phyloP scores from a whole-genome alignment of 306 rosid genomes.

The Lotus japonicus region DNA sequence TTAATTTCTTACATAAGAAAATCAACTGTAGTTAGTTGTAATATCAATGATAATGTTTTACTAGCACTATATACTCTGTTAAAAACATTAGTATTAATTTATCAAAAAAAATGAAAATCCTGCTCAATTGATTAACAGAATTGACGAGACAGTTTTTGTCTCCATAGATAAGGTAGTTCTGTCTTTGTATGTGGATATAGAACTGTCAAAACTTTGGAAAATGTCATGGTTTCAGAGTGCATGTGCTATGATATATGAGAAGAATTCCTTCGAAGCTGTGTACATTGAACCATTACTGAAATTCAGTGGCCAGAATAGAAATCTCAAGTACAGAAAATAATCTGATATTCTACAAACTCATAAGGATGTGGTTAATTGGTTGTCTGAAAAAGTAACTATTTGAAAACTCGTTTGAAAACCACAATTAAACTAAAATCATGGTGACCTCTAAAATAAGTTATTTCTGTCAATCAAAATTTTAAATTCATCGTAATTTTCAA shows the following conservation, averaged over 20 bases:
- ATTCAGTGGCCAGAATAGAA: not conserved
- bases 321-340: not conserved
- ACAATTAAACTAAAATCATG: too few species aligned
- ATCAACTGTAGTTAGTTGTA: too few species aligned
- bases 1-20: not conserved
- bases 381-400: not conserved
- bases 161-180: constrained; percentile 6
- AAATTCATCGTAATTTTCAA: too few species aligned
- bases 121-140: too few species aligned
- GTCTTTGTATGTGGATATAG: constrained; percentile 10
- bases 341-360: not conserved
- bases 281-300: not conserved
- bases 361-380: not conserved
- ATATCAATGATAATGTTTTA: too few species aligned
- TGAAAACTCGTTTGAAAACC: too few species aligned
- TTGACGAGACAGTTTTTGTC: constrained; percentile 13
- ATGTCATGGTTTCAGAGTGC: constrained; percentile 6
- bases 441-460: too few species aligned
- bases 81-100: too few species aligned
- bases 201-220: constrained; percentile 11
- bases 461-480: too few species aligned
- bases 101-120: too few species aligned
- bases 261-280: not conserved
- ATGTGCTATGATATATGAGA: constrained; percentile 4
- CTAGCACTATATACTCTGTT: too few species aligned